phyloP scores from a whole-genome alignment of 2,329 filamentous ascomycete genomes.

The Beauveria bassiana region DNA sequence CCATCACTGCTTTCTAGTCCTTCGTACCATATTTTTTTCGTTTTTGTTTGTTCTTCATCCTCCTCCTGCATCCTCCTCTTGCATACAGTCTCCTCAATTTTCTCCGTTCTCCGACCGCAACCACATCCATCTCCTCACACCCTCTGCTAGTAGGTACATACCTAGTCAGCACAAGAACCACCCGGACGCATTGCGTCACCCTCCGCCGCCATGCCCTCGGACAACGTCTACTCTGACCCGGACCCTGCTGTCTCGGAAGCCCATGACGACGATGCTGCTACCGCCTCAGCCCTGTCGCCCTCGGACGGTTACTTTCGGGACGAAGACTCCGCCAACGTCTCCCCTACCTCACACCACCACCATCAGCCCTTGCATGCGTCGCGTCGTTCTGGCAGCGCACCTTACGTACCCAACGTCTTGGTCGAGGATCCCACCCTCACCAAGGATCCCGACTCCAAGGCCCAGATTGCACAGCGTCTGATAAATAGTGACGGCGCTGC shows the following conservation, averaged over 20 bases:
- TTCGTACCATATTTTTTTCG: not conserved
- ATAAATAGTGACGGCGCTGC: slow-evolving; percentile 21
- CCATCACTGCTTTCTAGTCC: not conserved
- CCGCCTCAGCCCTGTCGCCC: slow-evolving; percentile 32
- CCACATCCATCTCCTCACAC: slow-evolving; percentile 11
- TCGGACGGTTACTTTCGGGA: slow-evolving; percentile 45
- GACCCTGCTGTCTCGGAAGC: slow-evolving; percentile 14
- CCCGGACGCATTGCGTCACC: slow-evolving; percentile 9
- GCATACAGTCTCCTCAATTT: not conserved
- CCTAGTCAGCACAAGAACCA: not conserved
- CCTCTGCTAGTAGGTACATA: not conserved
- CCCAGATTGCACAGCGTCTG: slow-evolving; percentile 32
- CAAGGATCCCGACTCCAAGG: slow-evolving; percentile 30
- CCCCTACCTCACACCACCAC: slow-evolving; percentile 16
- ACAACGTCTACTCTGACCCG: slow-evolving; percentile 20
- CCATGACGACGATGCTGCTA: slow-evolving; percentile 9
- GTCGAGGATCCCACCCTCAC: slow-evolving; percentile 41
- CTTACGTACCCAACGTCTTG: slow-evolving; percentile 39
- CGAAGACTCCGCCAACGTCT: slow-evolving; percentile 19
- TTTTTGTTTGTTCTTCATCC: not conserved
- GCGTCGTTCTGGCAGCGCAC: slow-evolving; percentile 27
- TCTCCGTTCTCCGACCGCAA: not conserved
- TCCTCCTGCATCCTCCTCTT: not conserved
- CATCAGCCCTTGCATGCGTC: slow-evolving; percentile 16
- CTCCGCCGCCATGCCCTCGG: slow-evolving; percentile 19